phyloP scores from a whole-genome alignment of 129 eudicot genomes.

The Calendula officinalis region DNA sequence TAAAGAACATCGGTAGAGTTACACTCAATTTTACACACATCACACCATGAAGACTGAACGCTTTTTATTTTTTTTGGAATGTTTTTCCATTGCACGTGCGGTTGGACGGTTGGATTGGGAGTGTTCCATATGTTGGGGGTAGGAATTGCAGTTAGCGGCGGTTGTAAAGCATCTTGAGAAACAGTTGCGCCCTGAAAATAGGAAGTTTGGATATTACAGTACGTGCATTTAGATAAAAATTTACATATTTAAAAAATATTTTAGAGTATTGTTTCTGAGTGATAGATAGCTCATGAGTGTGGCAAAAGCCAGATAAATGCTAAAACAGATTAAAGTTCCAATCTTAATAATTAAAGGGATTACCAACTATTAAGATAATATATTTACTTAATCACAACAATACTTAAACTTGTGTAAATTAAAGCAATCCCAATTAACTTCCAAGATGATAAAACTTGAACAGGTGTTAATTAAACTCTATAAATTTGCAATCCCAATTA shows the following conservation, averaged over 20 bases:
- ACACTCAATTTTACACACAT: slow-evolving; percentile 62
- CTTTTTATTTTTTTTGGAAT: slow-evolving; percentile 49
- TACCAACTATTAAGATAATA: neutral
- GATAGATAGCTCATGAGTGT: too few relatives aligned
- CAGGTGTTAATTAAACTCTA: too few relatives aligned
- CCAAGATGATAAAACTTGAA: too few relatives aligned
- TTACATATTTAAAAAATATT: too few relatives aligned
- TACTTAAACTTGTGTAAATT: neutral
- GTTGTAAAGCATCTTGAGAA: slow-evolving; percentile 36
- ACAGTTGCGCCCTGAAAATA: slow-evolving; percentile 34
- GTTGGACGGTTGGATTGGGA: slow-evolving; percentile 30
- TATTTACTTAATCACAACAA: too few relatives aligned
- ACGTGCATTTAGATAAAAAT: too few relatives aligned
- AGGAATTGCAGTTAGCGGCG: slow-evolving; percentile 30
- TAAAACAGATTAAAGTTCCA: too few relatives aligned
- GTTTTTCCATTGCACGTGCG: slow-evolving; percentile 32
- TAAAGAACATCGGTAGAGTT: slow-evolving; percentile 52
- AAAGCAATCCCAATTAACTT: neutral
- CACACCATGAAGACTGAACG: slow-evolving; percentile 67
- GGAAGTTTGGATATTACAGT: too few relatives aligned
- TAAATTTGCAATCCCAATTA: too few relatives aligned
- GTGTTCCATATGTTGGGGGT: slow-evolving; percentile 17
- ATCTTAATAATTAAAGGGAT: neutral
- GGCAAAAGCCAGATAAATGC: too few relatives aligned
- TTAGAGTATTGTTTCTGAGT: too few relatives aligned